phyloP scores from a whole-genome alignment of 2,329 filamentous ascomycete species.

The Aspergillus versicolor region DNA sequence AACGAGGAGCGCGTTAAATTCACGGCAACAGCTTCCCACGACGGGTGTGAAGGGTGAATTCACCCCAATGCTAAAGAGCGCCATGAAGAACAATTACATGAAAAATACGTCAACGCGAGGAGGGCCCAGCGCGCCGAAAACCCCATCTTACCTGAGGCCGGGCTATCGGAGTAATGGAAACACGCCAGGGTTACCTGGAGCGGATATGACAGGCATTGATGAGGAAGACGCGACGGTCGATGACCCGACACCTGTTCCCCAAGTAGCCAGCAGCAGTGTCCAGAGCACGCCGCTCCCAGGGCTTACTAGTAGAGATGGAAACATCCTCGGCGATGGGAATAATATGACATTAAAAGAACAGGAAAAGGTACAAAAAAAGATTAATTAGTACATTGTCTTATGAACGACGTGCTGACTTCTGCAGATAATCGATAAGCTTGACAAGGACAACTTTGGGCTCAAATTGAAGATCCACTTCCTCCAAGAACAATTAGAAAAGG shows the following conservation, averaged over 20 bases:
- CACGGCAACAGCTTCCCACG: slow-evolving; percentile 69
- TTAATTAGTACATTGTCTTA: neutral
- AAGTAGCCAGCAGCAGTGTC: slow-evolving; percentile 74
- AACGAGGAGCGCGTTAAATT: slow-evolving; percentile 56
- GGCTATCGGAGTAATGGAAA: slow-evolving; percentile 67
- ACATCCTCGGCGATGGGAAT: slow-evolving; percentile 71
- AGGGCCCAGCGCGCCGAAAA: slow-evolving; percentile 59
- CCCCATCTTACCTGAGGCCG: slow-evolving; percentile 65
- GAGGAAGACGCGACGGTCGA: slow-evolving; percentile 63
- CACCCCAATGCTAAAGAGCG: slow-evolving; percentile 83
- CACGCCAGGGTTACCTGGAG: slow-evolving; percentile 70
- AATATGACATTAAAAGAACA: slow-evolving; percentile 93
- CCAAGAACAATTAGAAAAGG: slow-evolving; percentile 83
- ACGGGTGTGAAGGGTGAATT: slow-evolving; percentile 71
- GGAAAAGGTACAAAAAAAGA: slow-evolving; percentile 65
- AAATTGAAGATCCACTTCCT: slow-evolving; percentile 98
- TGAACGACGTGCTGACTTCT: slow-evolving; percentile 13
- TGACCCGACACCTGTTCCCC: slow-evolving; percentile 72
- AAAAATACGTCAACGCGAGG: slow-evolving; percentile 59
- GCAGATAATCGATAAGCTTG: slow-evolving; percentile 81
- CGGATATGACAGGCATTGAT: slow-evolving; percentile 69
- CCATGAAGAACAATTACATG: slow-evolving; percentile 67
- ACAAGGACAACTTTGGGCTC: slow-evolving; percentile 96
- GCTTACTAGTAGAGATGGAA: slow-evolving; percentile 62
- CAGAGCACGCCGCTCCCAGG: slow-evolving; percentile 79